phyloP scores from a whole-genome alignment of 371 early-diverging fungal species.

The Encephalitozoon romaleae region DNA sequence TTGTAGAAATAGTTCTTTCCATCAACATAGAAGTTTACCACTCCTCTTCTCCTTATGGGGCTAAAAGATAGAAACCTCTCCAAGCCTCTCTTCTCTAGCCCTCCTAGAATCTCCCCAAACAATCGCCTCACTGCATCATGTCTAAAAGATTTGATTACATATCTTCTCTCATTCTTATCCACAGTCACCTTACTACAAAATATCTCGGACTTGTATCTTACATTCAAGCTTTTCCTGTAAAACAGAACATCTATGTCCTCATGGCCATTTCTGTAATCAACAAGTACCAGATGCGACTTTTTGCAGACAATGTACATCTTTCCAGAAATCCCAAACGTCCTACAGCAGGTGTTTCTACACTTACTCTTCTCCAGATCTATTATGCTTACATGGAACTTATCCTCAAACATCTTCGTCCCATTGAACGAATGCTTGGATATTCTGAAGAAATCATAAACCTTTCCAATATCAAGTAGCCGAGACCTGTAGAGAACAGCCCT shows the following conservation, averaged over 20 bases:
- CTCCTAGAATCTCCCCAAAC: background rate
- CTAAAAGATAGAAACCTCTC: background rate
- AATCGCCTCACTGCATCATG: background rate
- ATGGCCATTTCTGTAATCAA: slow-evolving; percentile 4
- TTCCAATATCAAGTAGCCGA: background rate
- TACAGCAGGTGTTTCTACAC: background rate
- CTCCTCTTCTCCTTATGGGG: background rate
- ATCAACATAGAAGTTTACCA: slow-evolving; percentile 68
- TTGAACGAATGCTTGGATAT: slow-evolving; percentile 8
- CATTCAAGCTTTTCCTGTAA: background rate
- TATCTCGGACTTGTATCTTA: background rate
- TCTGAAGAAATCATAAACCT: slow-evolving; percentile 12
- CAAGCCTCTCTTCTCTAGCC: background rate
- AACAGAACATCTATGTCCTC: background rate
- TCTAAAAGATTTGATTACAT: background rate
- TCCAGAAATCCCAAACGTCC: background rate
- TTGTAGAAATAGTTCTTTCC: slow-evolving; percentile 73
- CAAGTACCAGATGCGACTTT: slow-evolving; percentile 3
- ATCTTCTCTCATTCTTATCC: slow-evolving; percentile 46
- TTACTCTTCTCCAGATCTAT: background rate
- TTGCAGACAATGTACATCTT: slow-evolving; percentile 23
- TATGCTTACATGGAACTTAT: slow-evolving; percentile 2
- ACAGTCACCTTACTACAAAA: background rate
- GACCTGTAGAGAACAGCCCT: background rate
- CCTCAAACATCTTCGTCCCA: slow-evolving; percentile 31